Evolutionary conservation across 805 yeast species (phyloP), one percentile per base, ranked within the genome.

Genomic region (Cyberlindnera maritima): DNA sequence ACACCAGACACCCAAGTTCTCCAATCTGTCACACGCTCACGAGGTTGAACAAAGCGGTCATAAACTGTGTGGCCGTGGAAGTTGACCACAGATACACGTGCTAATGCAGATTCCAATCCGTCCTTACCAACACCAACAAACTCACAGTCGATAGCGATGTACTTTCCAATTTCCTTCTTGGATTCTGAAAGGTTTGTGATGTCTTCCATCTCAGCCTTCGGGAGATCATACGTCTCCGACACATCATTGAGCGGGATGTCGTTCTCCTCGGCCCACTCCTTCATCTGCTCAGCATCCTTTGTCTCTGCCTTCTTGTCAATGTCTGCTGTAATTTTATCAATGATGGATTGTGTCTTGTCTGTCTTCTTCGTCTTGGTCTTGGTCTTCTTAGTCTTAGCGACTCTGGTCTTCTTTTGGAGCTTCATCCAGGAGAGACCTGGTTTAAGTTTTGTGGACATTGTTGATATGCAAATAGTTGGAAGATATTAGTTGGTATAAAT

Each of bases 1-100:
- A 91, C 78, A 21, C 98, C 98, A 64, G 92, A 83, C 18, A 89
- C 95, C 85, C 90, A 82, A 0, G 97, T 91, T 64, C 97, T 75
- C 91, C 94, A 91, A 59, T 91, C 95, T 0, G 91, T 83, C 2
- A 91, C 96, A 45, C 68, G 70, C 57, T 84, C 90, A 28, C 71
- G 66, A 2, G 97, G 97, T 53, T 71, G 72, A 4, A 91, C 97
- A 67, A 74, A 91, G 33, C 75, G 69, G 64, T 91, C 97, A 50
- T 83, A 71, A 0, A 91, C 60, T 0, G 79, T 73, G 53, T 79
- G 77, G 0, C 97, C 97, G 59, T 79, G 83, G 62, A 74, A 88
- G 61, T 91, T 89, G 3, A 91, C 97, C 12, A 91, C 69, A 0
- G 97, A 88, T 0, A 90, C 94, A 55, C 97, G 74, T 0, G 96